Base-by-base conservation (phyloP, 2,329 filamentous ascomycete species). In the Gaeumannomyces tritici region DNA sequence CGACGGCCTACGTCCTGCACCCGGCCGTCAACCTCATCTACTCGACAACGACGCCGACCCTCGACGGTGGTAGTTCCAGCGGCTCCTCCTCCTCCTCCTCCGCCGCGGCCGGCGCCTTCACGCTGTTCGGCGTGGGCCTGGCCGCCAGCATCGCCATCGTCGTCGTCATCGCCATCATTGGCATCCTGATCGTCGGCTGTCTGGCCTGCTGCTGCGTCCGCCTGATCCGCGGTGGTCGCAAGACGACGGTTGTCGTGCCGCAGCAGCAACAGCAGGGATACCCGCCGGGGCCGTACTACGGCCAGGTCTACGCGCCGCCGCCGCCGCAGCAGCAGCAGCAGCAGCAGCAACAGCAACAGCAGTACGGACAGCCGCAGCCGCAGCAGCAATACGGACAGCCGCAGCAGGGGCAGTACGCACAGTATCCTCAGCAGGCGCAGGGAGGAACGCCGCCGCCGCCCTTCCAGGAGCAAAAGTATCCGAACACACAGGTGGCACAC, bases 401-500 rank as follows among this genome's bases (percentile, higher is more conserved):
- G 31, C 31, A 33, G 18, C 42, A 51, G 42, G 21, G 24, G 42
- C 42, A 51, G 4, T 51, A n/a, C 21, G 42, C 42, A 8, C 18
- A 18, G 21, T 51, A 51, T 13, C 15, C 42, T 11, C 42, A 51
- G 21, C 42, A 51, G 42, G 9, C 24, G 1, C 21, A 51, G 21
- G n/a, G 42, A 2, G 42, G 42, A 7, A 51, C 42, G n/a, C 42
- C 42, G 21, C 18, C 42, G n/a, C 42, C 42, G 42, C 7, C 42
- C 2, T 51, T 51, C 13, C 42, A 51, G 8, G 42, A 51, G 42
- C 42, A 51, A n/a, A 51, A 51, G 42, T 24, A 24, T 11, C 42
- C 42, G 2, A 51, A 51, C 21, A n/a, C 15, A 4, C 21, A 51
- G 18, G 21, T 51, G 2, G 7, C 21, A 61, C 71, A 71, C 7